Evolutionary conservation across 495 filamentous ascomycete species (phyloP), one percentile per base, ranked within the genome.

Genomic region (Trichoderma parareesei): DNA sequence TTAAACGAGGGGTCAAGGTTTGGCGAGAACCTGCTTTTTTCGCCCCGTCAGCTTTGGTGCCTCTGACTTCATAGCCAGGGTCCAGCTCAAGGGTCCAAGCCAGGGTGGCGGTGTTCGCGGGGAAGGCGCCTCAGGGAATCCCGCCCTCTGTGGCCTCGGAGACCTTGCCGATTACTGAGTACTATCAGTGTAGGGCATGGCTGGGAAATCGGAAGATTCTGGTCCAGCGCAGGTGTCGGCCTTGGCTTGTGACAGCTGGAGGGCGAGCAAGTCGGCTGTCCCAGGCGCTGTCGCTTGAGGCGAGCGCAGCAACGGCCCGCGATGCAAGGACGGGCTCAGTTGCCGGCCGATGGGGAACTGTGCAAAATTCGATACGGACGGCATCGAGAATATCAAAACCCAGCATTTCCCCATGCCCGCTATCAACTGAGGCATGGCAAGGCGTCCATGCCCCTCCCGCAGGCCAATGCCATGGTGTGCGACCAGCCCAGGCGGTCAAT

Each of bases 81-180:
- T 57, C 53, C 53, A 35, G 11, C 27, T 37, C 53, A 57, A 57
- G 53, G 53, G 53, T 57, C 53, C 53, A 57, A 27, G 53, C 53
- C 53, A 57, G 53, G 53, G 53, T 57, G 53, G 53, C 53, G 53
- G 53, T 57, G 53, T 57, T 57, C 53, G 53, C 53, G 53, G 53
- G 53, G 53, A 57, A 57, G 27, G 53, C 53, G 53, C 53, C 53
- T 57, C 53, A 57, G 11, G 53, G n/a, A 11, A 6, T 7, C 6
- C 43, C 5, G 14, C 27, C 20, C 27, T 57, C 53, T 57, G 53
- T 5, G 5, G 53, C 53, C 4, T 57, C 53, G 53, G 53, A 57
- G 53, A 9, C 35, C 4, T 33, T 35, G 11, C 53, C 53, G 53
- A 57, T 37, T 55, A 6, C 33, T 18, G 18, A 20, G n/a, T 11